phyloP scores from a whole-genome alignment of 202 grass and related monocot genomes.

The Elaeis oleifera region DNA sequence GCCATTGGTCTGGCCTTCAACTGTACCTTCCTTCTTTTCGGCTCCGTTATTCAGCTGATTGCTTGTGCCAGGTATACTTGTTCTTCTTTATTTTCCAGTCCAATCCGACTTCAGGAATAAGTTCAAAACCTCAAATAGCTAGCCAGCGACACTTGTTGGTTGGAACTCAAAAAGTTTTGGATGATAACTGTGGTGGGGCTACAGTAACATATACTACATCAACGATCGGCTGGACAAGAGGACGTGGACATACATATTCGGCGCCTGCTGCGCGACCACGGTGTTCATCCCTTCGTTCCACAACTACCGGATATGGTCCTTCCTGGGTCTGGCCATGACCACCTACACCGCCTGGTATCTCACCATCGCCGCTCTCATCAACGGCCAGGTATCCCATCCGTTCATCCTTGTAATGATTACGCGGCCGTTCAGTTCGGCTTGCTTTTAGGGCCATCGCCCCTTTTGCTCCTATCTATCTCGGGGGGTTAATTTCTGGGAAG shows the following conservation, averaged over 20 bases:
- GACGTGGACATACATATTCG: conserved; percentile 17
- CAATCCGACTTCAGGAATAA: no score
- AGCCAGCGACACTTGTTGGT: no score
- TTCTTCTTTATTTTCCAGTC: background rate
- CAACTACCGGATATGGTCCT: conserved; percentile 13
- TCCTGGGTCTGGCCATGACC: conserved; percentile 13
- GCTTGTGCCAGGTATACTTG: conserved; percentile 9
- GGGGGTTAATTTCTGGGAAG: no score
- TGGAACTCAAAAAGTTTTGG: no score
- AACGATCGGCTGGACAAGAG: conserved; percentile 12
- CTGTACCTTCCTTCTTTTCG: conserved; percentile 17
- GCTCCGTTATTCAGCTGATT: conserved; percentile 16
- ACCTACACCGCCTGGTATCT: conserved; percentile 20
- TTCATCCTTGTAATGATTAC: background rate
- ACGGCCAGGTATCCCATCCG: conserved; percentile 5
- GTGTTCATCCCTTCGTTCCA: conserved; percentile 18
- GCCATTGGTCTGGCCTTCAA: conserved; percentile 14
- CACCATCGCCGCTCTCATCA: conserved; percentile 3
- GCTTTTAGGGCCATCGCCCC: no score
- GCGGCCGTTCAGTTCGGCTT: background rate
- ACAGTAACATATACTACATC: conserved; percentile 18
- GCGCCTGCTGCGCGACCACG: conserved; percentile 14
- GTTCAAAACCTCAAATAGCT: no score
- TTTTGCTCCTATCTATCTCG: no score
- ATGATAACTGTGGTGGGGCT: no score